Conservation (phyloP, 2,329 filamentous ascomycete species). For the Myrmaecium sp. region DNA sequence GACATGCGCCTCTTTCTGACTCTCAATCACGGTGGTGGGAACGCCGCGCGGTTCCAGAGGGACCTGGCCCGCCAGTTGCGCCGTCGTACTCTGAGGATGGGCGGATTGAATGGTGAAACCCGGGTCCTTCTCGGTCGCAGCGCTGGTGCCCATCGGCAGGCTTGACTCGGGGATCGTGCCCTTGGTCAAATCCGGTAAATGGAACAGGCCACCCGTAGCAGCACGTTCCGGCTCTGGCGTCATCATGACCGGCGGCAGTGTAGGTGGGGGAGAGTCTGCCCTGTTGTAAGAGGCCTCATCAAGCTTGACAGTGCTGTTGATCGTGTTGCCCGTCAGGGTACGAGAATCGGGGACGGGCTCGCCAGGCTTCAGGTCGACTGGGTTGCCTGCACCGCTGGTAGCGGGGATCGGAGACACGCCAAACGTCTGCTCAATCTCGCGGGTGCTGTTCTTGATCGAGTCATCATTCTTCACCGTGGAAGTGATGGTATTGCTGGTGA, state of each 20-base stretch:
- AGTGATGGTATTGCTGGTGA: conserved; percentile 55
- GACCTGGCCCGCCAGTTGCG: conserved; percentile 27
- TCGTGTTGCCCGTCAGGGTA: conserved; percentile 49
- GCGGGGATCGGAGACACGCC: conserved; percentile 42
- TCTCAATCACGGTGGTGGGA: conserved; percentile 52
- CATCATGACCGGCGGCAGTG: conserved; percentile 29
- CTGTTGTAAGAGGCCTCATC: conserved; percentile 81
- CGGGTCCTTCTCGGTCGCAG: conserved; percentile 19
- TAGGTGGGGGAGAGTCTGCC: conserved; percentile 39
- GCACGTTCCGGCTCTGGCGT: conserved; percentile 27
- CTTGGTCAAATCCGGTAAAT: conserved; percentile 32
- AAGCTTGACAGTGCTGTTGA: conserved; percentile 45
- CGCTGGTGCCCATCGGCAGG: conserved; percentile 43
- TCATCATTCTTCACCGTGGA: conserved; percentile 28
- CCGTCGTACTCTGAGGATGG: conserved; percentile 28
- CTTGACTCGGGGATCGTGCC: conserved; percentile 70
- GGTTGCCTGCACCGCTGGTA: conserved; percentile 49
- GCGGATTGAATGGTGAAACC: conserved; percentile 25
- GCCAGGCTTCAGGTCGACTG: conserved; percentile 60
- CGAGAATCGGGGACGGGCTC: conserved; percentile 58
- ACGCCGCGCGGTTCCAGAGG: conserved; percentile 26
- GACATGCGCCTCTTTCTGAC: conserved; percentile 47
- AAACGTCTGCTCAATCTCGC: conserved; percentile 30
- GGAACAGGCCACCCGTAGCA: conserved; percentile 27
- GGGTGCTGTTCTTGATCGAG: conserved; percentile 11